Base-by-base conservation (phyloP, 1,284 basidiomycete species). In the Cronartium ribicola region DNA sequence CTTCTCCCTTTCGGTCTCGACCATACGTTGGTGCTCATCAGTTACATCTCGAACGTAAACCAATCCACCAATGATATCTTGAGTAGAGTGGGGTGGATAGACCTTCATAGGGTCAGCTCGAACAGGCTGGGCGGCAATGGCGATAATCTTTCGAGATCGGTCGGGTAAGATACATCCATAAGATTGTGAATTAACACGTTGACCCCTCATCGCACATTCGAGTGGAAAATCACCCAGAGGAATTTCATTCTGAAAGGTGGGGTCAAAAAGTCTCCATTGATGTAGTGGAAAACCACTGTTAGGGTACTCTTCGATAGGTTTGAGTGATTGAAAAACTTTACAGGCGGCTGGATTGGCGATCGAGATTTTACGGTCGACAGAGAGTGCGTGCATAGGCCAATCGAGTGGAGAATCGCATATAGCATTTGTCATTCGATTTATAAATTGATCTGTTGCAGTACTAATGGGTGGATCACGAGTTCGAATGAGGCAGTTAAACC, bases 91-190 rank as follows among this genome's bases (percentile, higher is more conserved):
- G 1, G 43, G 20, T 14, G 67, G 67, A 43, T 69, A 60, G 37
- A 39, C n/a, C 36, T 46, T 20, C 13, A 60, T 37, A 14, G 55
- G 67, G 14, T 60, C 55, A 43, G 55, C 55, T 41, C 67, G 29
- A 40, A 69, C 61, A 10, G 67, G 36, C n/a, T 61, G 60, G 39
- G 67, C 57, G 36, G 57, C 59, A 22, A 69, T n/a, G 3, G 36
- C 61, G 67, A 69, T 39, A 22, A 69, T 61, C 44, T 59, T 40
- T 37, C 41, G 55, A 5, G 55, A 22, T 14, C 41, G 48, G 46
- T 69, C 67, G 10, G 67, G 67, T 43, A 69, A n/a, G 40, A 69
- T 60, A 46, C 67, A 69, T 7, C 67, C 67, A 59, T 69, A 69
- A 41, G 60, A 37, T 41, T 69, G 57, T 22, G 14, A 44, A 20